phyloP scores from a whole-genome alignment of 228 moss, liverwort and hornwort genomes.

The Sphagnum magellanicum region DNA sequence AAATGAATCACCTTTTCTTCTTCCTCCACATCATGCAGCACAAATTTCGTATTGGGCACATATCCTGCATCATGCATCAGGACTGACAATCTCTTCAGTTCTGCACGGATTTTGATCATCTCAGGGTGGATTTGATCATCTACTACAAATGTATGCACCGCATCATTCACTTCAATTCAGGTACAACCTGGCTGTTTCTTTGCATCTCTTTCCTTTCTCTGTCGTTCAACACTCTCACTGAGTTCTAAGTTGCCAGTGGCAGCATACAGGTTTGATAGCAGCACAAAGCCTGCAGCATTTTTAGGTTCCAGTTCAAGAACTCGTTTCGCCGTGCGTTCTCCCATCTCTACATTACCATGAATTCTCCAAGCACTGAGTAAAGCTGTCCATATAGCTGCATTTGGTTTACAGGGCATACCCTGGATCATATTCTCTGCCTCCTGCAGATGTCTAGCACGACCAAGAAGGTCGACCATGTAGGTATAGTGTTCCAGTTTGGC shows the following conservation, averaged over 20 bases:
- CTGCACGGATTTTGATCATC: not conserved
- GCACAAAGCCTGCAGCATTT: constrained; percentile 1
- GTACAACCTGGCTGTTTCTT: not conserved
- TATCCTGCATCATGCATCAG: not conserved
- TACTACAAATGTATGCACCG: constrained; percentile 3
- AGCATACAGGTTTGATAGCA: constrained; percentile 4
- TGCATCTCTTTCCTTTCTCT: not conserved
- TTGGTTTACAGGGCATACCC: not conserved
- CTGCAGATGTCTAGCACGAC: constrained; percentile 4
- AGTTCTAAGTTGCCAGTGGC: not conserved
- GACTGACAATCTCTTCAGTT: not conserved
- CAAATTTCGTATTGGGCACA: not conserved
- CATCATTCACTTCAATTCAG: constrained; percentile 1
- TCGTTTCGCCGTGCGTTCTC: not conserved
- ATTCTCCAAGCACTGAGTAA: constrained; percentile 6
- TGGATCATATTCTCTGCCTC: constrained; percentile 2
- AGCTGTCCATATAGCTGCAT: constrained; percentile 1
- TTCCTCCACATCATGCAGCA: constrained; percentile 2
- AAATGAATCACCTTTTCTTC: not conserved
- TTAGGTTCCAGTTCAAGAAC: constrained; percentile 4
- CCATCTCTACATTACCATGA: constrained; percentile 3
- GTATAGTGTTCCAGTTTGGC: not conserved
- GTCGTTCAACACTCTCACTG: not conserved
- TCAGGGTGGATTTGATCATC: constrained; percentile 1
- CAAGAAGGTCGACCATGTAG: constrained; percentile 7